Evolutionary conservation across 1,284 basidiomycete species (phyloP).

Genomic region (Volvariella volvacea): DNA sequence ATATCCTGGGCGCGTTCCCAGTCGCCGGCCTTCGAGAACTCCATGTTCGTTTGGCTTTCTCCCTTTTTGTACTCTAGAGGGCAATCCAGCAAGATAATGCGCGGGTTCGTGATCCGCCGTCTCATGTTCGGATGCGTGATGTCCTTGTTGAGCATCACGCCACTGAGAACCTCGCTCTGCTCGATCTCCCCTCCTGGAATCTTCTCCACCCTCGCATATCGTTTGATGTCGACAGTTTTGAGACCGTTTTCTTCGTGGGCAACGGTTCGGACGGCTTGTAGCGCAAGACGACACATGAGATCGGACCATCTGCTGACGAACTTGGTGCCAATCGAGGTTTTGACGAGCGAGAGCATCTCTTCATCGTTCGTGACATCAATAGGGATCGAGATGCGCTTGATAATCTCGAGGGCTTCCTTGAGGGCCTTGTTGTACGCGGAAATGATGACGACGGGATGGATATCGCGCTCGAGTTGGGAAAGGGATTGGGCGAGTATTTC

Average conservation of each 20-base stretch:
- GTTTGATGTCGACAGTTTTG: constrained; percentile 95
- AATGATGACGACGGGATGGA: constrained; percentile 99
- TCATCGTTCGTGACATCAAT: constrained; percentile 85
- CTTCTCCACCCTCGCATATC: constrained; percentile 97
- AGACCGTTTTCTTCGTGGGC: constrained; percentile 57
- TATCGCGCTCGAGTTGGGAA: constrained; percentile 89
- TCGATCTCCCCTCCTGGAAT: constrained; percentile 97
- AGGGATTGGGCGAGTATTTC: constrained; percentile 97
- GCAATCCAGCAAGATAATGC: constrained; percentile 91
- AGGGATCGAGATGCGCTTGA: constrained; percentile 82
- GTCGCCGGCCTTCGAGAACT: constrained; percentile 91
- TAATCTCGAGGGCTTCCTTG: constrained; percentile 84
- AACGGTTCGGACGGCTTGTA: constrained; percentile 89
- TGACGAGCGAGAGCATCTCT: constrained; percentile 96
- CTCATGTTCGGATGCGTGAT: constrained; percentile 98
- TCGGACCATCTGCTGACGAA: constrained; percentile 96
- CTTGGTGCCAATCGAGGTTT: constrained; percentile 99
- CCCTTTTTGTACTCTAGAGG: constrained; percentile 99
- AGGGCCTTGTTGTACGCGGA: constrained; percentile 96
- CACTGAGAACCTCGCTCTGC: constrained; percentile 80
- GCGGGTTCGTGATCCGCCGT: constrained; percentile 83
- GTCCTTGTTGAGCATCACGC: constrained; percentile 99
- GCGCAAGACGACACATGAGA: constrained; percentile 93
- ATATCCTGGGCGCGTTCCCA: constrained; percentile 93
- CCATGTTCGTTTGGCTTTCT: constrained; percentile 98